Base-by-base conservation (phyloP, 1,139 yeast genomes). In the Scheffersomyces quercinus region DNA sequence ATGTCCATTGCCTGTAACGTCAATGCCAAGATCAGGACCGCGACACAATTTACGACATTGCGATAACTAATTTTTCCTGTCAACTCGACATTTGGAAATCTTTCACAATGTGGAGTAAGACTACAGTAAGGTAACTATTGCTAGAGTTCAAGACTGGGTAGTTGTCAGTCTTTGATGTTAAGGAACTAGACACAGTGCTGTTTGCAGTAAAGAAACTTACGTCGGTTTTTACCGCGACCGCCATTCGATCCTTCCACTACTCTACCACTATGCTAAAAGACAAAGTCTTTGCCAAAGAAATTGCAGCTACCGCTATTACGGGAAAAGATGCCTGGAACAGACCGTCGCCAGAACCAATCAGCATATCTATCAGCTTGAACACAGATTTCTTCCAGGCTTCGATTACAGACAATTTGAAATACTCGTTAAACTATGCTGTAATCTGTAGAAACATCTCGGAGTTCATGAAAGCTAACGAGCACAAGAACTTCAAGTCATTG, bases 361-460 rank as follows among this genome's bases (percentile, higher is more conserved):
- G 70, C 5, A 72, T 88, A 9, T 76, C 85, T 3, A 70, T 87
- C 20, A 72, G 75, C 44, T 73, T 89, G 48, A 70, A 70, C 35
- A 88, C 96, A 0, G 83, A 85, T 57, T 87, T 90, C 54, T 73
- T 78, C 30, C 70, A 76, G 46, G 91, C 96, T 6, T 83, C 93
- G 9, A 67, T 69, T 11, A 80, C 85, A 0, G 98, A 91, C 62
- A 90, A 89, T 59, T 72, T 91, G 54, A 79, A 81, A 46, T 82
- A 86, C 58, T 86, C 96, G 5, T 76, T 91, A 51, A 91, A 90
- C 64, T 91, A 91, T 64, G 97, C 96, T 1, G 91, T 83, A 10
- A 78, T 91, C 11, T 81, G 91, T 3, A 71, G 89, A 41, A 80
- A 82, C 39, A 70, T 88, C 31, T 63, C 77, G 33, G 71, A 74